Conservation (phyloP, 108 stramenopile genomes). For the Cyclostephanos invisitatus region DNA sequence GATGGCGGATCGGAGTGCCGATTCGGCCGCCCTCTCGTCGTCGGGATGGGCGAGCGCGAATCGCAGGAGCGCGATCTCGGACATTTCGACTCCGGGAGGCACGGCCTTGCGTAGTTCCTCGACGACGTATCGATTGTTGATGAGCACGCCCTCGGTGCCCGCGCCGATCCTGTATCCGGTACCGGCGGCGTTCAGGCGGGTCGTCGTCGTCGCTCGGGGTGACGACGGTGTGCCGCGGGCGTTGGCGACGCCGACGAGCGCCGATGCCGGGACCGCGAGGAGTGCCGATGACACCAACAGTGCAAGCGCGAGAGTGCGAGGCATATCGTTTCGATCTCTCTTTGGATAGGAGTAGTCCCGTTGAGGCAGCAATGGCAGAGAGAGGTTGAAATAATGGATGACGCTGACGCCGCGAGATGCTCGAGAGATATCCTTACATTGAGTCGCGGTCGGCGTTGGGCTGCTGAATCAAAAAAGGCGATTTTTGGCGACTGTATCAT, state of each 20-base stretch:
- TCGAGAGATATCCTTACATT: no score
- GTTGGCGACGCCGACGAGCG: slow-evolving; percentile 6
- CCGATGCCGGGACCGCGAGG: slow-evolving; percentile 12
- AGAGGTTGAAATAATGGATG: no score
- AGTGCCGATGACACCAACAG: slow-evolving; percentile 15
- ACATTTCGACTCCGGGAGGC: slow-evolving; percentile 34
- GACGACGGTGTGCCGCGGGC: background rate
- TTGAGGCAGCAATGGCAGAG: no score
- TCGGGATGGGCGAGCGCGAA: slow-evolving; percentile 49
- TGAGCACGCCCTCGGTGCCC: slow-evolving; percentile 45
- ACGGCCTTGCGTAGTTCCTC: slow-evolving; percentile 30
- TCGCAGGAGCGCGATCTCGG: slow-evolving; percentile 38
- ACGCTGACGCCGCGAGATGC: no score
- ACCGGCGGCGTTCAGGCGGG: slow-evolving; percentile 22
- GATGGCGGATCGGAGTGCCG: slow-evolving; percentile 35
- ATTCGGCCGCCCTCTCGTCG: slow-evolving; percentile 25
- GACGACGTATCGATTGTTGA: slow-evolving; percentile 47
- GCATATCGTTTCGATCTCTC: background rate
- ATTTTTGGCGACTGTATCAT: no score
- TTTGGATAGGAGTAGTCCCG: no score
- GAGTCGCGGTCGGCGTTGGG: no score
- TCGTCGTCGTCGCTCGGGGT: no score
- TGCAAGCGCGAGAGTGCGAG: slow-evolving; percentile 3
- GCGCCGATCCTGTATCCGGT: slow-evolving; percentile 44
- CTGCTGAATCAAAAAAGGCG: no score